Evolutionary conservation across 257 asterid species (phyloP), one percentile per base, ranked within the genome.

Genomic region (Solanum bulbocastanum): DNA sequence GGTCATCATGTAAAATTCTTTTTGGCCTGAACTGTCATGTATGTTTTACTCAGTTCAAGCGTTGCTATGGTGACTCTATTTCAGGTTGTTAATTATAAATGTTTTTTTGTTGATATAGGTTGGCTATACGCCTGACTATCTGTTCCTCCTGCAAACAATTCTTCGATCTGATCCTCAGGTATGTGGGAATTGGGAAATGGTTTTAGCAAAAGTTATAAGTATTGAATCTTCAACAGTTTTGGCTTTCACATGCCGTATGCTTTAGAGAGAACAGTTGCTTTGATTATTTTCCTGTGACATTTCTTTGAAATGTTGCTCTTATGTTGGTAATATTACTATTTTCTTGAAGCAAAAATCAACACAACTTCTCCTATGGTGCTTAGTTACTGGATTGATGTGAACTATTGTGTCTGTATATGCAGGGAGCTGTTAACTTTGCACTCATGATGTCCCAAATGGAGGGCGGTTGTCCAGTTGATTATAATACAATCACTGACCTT

Each of bases 371-470:
- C 46, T n/a, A 52, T 73, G 60, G 56, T 56, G 74, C n/a, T 56
- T 69, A n/a, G 69, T 49, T 49, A 4, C 14, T 35, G 75, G 87
- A 84, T 25, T 15, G 40, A 58, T 89, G 78, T 87, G 87, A 40
- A 72, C 11, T 49, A 83, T 66, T 86, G 71, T 49, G 35, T 44
- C 84, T 89, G 85, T 78, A 87, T 93, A 35, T 88, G 86, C 92
- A 97, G 99, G 99, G 99, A 90, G 99, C 99, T 87, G 99, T 97
- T 85, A 97, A 97, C 92, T 97, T 97, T 92, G 96, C 99, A 76
- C 98, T 96, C 83, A 97, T 97, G 99, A 96, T 97, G 99, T 97
- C 99, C 86, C 99, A 97, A 94, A 97, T 97, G 99, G 99, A 97
- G 91, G 99, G 99, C 74, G 99, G 99, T 32, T 97, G 99, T 84